Evolutionary conservation across 495 filamentous ascomycete species (phyloP), one percentile per base, ranked within the genome.

Genomic region (Trichoderma virens): DNA sequence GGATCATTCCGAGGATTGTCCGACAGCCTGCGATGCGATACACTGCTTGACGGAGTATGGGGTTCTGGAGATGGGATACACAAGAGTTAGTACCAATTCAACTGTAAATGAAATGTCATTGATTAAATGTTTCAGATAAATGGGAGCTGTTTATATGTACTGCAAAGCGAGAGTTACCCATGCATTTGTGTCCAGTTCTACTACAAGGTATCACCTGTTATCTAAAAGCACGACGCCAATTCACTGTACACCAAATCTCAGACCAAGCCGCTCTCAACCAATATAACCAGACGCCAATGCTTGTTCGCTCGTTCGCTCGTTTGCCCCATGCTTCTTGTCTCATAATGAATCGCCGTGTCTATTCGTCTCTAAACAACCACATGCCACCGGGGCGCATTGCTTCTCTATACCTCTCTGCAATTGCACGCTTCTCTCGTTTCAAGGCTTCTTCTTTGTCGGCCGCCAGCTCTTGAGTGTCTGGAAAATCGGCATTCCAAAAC

Each of bases 401-500:
- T 68, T 97, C 93, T 62, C 83, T 80, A 74, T 88, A 88, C 69
- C 92, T 82, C 70, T 92, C 86, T 65, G 88, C 81, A 4, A 97
- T 79, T 66, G 85, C 82, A 47, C 83, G 74, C 64, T 81, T 78
- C 71, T 86, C 86, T 65, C 83, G 70, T 67, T 74, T 77, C 45
- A 77, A 74, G 7, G 87, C 89, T 69, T 85, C 84, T 70, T 82
- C 78, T 59, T 82, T 83, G 66, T 91, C 84, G 64, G 78, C 71
- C 69, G 80, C 78, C 14, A 85, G 70, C 72, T 96, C 90, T 71
- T 96, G 93, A 7, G 93, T 97, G 47, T 73, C 82, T 13, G 93
- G 93, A 75, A 97, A 92, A 64, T 93, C 93, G 30, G 86, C 82
- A 66, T 91, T 82, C 94, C 94, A 98, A 70, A 89, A 97, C 1